Percentiles rank a stretch among this genome's conserved stretches.
phyloP scores from a whole-genome alignment of 805 yeast species.

The Ogataea allantospora region DNA sequence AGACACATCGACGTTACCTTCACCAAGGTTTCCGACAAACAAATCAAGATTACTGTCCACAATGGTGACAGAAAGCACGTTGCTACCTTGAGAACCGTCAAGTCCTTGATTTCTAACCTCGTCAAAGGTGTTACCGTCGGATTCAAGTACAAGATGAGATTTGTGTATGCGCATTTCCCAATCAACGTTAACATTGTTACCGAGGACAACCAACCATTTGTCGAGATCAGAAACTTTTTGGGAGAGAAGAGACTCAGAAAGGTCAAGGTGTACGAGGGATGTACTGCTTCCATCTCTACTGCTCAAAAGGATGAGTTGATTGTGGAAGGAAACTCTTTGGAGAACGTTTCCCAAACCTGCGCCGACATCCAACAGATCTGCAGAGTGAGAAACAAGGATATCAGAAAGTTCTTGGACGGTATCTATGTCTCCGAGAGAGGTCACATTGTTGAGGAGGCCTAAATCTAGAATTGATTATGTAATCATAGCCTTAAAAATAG shows the following conservation, averaged over 20 bases:
- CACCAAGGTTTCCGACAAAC: conserved; percentile 66
- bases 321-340: conserved; percentile 92
- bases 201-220: conserved; percentile 66
- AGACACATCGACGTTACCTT: conserved; percentile 94
- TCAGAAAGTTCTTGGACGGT: conserved; percentile 99
- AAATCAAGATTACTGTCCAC: conserved; percentile 88
- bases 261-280: conserved; percentile 87
- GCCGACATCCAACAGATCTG: conserved; percentile 98
- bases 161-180: conserved; percentile 99
- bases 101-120: conserved; percentile 90
- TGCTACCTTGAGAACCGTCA: conserved; percentile 98
- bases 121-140: conserved; percentile 98
- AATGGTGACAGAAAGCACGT: conserved; percentile 99
- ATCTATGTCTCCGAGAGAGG: conserved; percentile 98
- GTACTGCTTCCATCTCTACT: conserved; percentile 74
- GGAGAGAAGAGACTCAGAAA: conserved; percentile 98
- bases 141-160: conserved; percentile 99
- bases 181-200: conserved; percentile 93
- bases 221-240: conserved; percentile 98
- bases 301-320: conserved; percentile 92
- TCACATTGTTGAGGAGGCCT: conserved; percentile 57
- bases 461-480: conserved; percentile 6
- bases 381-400: conserved; percentile 99
- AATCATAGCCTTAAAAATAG: conserved; percentile 1
- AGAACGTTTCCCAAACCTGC: conserved; percentile 96